These are phyloP conservation scores for Candida saitoana DNA, from an alignment of 805 yeast genomes.

Conservation along the genomic window DNA sequence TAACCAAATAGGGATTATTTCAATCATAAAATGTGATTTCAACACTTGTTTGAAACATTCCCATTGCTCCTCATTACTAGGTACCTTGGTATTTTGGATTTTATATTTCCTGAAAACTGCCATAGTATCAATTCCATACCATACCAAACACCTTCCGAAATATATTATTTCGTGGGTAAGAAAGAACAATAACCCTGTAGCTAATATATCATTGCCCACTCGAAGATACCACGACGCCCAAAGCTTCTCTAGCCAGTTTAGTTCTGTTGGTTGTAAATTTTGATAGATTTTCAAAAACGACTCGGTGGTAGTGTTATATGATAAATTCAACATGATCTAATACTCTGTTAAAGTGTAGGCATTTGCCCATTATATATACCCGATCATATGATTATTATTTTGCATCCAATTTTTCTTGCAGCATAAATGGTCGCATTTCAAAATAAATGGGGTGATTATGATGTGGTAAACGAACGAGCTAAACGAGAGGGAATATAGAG, in stretches of 20 bases:
- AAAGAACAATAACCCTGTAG: conserved; percentile 87
- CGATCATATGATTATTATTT: no score
- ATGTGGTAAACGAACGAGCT: background rate
- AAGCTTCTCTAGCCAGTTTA: conserved; percentile 47
- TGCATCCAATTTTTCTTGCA: no score
- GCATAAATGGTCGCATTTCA: background rate
- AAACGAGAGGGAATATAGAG: no score
- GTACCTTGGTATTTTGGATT: conserved; percentile 82
- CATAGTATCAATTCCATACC: conserved; percentile 82
- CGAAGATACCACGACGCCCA: conserved; percentile 91
- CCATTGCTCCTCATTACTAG: conserved; percentile 82
- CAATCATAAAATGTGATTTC: conserved; percentile 84
- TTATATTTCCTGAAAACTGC: conserved; percentile 84
- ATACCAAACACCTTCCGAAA: conserved; percentile 89
- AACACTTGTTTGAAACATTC: conserved; percentile 84
- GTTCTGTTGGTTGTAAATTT: conserved; percentile 3
- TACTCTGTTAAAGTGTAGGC: no score
- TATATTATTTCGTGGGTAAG: conserved; percentile 81
- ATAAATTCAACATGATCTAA: background rate
- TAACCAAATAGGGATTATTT: conserved; percentile 94
- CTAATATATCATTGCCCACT: conserved; percentile 82
- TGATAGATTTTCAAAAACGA: conserved; percentile 5
- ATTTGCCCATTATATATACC: no score
- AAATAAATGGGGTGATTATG: background rate
- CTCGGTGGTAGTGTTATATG: background rate